Evolutionary conservation across 352 stramenopile genomes (phyloP), one percentile per base, ranked within the genome.

Genomic region (Phytophthora boehmeriae): DNA sequence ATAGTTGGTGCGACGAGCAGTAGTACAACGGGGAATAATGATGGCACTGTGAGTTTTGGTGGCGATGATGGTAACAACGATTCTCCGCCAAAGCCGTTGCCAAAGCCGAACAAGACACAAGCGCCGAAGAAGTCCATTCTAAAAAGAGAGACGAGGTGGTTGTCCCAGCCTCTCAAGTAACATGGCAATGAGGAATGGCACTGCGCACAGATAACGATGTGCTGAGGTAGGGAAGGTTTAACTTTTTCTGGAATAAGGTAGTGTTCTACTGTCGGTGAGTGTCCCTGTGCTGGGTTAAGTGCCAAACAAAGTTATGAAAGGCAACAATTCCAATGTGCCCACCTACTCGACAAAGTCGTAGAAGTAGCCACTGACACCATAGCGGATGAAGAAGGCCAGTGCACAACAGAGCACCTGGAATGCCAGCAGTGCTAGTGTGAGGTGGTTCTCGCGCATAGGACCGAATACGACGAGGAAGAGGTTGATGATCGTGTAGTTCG

Each of bases 401-500:
- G 41, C 73, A 35, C 85, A 95, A 65, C 75, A 91, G 6, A 90
- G 13, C 5, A 84, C 71, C 39, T 96, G 88, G 63, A 96, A 91
- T 14, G 79, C 51, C 38, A 96, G 75, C 44, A 96, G 68, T 27
- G 68, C 57, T 35, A 87, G 50, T 28, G 92, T 82, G 17, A 95
- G 76, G 23, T 66, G 68, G 32, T 88, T 83, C 72, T 96, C 88
- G 19, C 75, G 74, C 84, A 94, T 93, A 10, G 86, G 86, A 1
- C 88, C 88, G 53, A 95, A 91, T 13, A 93, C 59, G 32, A 93
- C 85, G 19, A 96, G 72, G 63, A 93, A 91, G 19, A 95, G 66
- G 59, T 95, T 95, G 69, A 96, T 91, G 49, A 96, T 73, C n/a
- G 88, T 96, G 55, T 86, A 89, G 73, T 96, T 96, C 62, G 82